Percentiles rank a stretch among this genome's conserved stretches.
Evolutionary conservation across 2,329 filamentous ascomycete genomes (phyloP).

Genomic region (Colletotrichum sp.): DNA sequence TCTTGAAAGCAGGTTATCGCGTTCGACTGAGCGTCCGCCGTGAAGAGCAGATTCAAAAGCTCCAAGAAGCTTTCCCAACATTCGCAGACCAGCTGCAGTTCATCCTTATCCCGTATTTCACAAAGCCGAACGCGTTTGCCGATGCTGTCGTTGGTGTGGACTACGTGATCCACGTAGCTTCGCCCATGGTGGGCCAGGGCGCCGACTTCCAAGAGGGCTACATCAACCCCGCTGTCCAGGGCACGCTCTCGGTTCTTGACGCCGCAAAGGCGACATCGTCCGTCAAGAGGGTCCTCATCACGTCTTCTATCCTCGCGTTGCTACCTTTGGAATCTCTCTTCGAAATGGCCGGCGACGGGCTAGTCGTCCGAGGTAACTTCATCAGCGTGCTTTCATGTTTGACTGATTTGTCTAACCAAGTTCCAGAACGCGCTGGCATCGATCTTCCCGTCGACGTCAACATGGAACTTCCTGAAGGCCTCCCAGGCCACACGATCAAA

Average conservation of each 20-base stretch:
- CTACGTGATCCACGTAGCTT: constrained; percentile 1
- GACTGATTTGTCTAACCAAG: background rate
- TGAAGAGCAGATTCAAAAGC: background rate
- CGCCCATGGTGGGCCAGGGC: background rate
- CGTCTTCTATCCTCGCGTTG: background rate
- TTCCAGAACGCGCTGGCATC: background rate
- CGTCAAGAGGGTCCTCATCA: background rate
- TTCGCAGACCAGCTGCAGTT: background rate
- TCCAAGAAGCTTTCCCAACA: background rate
- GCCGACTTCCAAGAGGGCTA: background rate
- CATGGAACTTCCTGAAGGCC: background rate
- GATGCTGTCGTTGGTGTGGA: background rate
- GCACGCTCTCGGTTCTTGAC: background rate
- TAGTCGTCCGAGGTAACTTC: background rate
- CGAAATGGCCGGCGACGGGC: too few relatives aligned
- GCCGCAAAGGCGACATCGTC: background rate
- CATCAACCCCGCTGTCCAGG: background rate
- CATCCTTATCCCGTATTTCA: background rate
- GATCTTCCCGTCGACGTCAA: background rate
- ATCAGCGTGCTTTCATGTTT: background rate
- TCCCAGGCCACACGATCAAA: background rate
- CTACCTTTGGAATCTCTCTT: background rate
- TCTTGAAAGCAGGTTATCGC: background rate
- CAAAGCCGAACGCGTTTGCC: background rate
- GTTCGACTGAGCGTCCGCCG: constrained; percentile 2